Percentiles rank a stretch among this genome's conserved stretches.
These are phyloP conservation scores for Tubosaeta sp. DNA, from an alignment of 768 basidiomycete species.

Conservation along the genomic window DNA sequence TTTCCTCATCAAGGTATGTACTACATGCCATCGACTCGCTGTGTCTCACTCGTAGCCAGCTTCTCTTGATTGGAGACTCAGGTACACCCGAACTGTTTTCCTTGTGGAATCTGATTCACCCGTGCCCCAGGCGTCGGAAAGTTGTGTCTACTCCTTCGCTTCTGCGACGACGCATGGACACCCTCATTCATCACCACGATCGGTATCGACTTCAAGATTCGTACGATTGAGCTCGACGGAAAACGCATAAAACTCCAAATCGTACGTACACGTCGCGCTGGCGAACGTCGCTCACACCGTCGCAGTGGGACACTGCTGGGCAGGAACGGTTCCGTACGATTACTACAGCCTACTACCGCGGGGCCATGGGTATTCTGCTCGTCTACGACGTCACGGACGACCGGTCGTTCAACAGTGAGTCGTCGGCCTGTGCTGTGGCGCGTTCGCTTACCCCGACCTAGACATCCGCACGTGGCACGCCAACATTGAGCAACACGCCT, in stretches of 20 bases:
- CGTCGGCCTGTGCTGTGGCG: conserved; percentile 21
- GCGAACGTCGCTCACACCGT: not conserved
- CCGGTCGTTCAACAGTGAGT: conserved; percentile 89
- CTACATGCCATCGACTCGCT: conserved; percentile 5
- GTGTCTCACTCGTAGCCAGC: conserved; percentile 38
- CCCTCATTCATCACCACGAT: conserved; percentile 99
- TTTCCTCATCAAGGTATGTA: conserved; percentile 83
- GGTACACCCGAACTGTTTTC: conserved; percentile 40
- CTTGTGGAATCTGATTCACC: conserved; percentile 7
- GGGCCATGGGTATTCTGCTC: conserved; percentile 96
- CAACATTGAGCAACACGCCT: conserved; percentile 98
- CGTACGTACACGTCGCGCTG: conserved; percentile 44
- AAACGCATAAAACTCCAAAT: conserved; percentile 99
- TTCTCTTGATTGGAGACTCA: conserved; percentile 94
- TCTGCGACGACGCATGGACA: conserved; percentile 99
- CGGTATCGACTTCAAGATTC: conserved; percentile 99
- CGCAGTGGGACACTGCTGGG: conserved; percentile 97
- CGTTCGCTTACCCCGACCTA: conserved; percentile 29
- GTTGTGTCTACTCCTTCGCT: conserved; percentile 91
- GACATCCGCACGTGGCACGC: conserved; percentile 98
- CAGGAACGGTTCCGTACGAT: conserved; percentile 99
- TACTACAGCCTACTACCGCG: conserved; percentile 98
- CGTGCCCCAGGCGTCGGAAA: conserved; percentile 78
- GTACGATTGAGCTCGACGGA: conserved; percentile 96
- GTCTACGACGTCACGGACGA: conserved; percentile 99